Evolutionary conservation across 495 filamentous ascomycete genomes (phyloP), one percentile per base, ranked within the genome.

Genomic region (Penicillium antarcticum): DNA sequence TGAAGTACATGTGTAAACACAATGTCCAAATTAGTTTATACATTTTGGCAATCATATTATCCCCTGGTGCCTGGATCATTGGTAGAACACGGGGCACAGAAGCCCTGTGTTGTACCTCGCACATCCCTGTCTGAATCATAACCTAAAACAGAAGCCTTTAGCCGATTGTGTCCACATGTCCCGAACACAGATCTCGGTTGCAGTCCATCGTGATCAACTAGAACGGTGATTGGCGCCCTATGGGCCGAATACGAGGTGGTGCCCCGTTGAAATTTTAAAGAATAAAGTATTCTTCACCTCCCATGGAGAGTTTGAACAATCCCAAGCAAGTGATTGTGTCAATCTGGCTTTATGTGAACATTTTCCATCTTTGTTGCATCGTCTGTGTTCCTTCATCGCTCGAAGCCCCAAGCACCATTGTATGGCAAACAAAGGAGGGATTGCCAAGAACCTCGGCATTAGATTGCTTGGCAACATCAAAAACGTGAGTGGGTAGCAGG

Each of bases 241-340:
- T 34, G 33, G 34, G 42, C 42, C 42, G 50, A 41, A 53, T 41
- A 47, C 42, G 50, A 53, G 36, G 42, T 42, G 17, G 21, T 24
- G 37, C 12, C 6, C 35, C 9, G 1, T 11, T 16, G 0, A 4
- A 42, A 40, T 12, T 35, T 31, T 11, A 42, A 21, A 32, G n/a
- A 14, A 9, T 16, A 31, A 12, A 29, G n/a, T 13, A 37, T 38
- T 18, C 1, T 17, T 6, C 4, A 2, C 11, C 23, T 17, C 14
- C 26, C 17, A 14, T 31, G 1, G 41, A 32, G 8, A 2, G 8
- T 29, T 29, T 10, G 26, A 9, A 10, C 5, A 29, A 29, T 1
- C 26, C 8, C 5, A 29, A 29, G 26, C 26, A 29, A 29, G 26
- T 9, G 0, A 7, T 29, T 29, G 26, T 29, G 7, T 29, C 26